Conservation (phyloP, 2,329 filamentous ascomycete species). For the Talaromyces islandicus region DNA sequence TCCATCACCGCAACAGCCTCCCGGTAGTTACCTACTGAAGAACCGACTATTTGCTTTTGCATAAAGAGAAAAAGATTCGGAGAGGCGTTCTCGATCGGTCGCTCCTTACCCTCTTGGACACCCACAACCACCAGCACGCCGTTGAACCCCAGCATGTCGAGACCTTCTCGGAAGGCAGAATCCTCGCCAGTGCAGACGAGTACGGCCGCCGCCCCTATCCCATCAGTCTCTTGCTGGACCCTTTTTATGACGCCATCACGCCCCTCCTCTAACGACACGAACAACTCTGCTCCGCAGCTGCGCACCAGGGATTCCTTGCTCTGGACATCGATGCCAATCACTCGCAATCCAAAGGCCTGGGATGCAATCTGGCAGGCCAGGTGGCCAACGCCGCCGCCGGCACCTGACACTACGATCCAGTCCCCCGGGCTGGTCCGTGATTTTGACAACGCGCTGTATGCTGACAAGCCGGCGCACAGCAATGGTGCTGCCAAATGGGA, state of each 20-base stretch:
- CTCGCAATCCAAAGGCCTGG: not conserved
- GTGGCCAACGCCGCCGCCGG: slow-evolving; percentile 1
- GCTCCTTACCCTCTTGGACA: not conserved
- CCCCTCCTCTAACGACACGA: not conserved
- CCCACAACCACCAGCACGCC: not conserved
- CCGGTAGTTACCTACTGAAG: not conserved
- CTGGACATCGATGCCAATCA: slow-evolving; percentile 1
- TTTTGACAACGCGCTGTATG: not conserved
- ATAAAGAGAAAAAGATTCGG: not conserved
- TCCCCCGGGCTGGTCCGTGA: not conserved
- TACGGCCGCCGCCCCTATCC: not conserved
- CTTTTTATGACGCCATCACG: not conserved
- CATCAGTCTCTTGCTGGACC: not conserved
- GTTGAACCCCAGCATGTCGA: not conserved
- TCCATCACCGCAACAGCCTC: not conserved
- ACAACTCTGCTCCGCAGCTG: not conserved
- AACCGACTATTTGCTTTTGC: not conserved
- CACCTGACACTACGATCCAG: not conserved
- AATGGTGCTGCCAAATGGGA: not conserved
- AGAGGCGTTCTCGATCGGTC: not conserved
- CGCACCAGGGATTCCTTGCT: not conserved
- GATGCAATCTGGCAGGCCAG: not conserved
- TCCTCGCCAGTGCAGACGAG: not conserved
- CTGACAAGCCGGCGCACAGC: not conserved
- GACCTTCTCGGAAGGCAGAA: not conserved